A percentile compares a stretch with the other conserved stretches of the same genome.
Evolutionary conservation across 2,329 filamentous ascomycete species (phyloP).

Genomic region (Pezicula neosporulosa): DNA sequence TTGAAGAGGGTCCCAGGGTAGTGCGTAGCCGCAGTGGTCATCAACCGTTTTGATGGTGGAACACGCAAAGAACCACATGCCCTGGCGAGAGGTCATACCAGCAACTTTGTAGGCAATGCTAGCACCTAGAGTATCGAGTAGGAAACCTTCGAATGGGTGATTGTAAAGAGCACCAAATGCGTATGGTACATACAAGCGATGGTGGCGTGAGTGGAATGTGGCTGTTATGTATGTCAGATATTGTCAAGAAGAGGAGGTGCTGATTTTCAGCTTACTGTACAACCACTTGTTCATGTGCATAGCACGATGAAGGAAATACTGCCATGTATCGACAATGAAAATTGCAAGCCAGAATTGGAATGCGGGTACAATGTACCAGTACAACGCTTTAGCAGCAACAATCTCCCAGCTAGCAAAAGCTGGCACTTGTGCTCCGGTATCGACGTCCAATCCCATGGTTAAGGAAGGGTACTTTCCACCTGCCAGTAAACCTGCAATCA

Average conservation of each 20-base stretch:
- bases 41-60: slow-evolving; percentile 96
- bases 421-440: slow-evolving; percentile 52
- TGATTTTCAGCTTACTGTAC: slow-evolving; percentile 65
- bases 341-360: slow-evolving; percentile 76
- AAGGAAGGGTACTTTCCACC: slow-evolving; percentile 80
- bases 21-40: slow-evolving; percentile 94
- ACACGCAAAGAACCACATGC: slow-evolving; percentile 83
- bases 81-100: slow-evolving; percentile 80
- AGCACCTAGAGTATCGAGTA: slow-evolving; percentile 87
- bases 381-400: slow-evolving; percentile 68
- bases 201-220: slow-evolving; percentile 90
- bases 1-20: slow-evolving; percentile 93
- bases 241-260: not conserved
- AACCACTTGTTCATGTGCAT: slow-evolving; percentile 99
- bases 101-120: slow-evolving; percentile 79
- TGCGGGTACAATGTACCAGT: slow-evolving; percentile 72
- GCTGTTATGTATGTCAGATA: slow-evolving; percentile 41
- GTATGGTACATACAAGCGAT: slow-evolving; percentile 95
- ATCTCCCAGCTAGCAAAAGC: slow-evolving; percentile 85
- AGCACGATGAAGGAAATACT: slow-evolving; percentile 92
- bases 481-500: slow-evolving; percentile 70
- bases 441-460: slow-evolving; percentile 52
- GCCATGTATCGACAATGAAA: slow-evolving; percentile 87
- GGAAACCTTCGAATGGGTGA: slow-evolving; percentile 89
- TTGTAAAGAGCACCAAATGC: slow-evolving; percentile 97